Percentiles rank a stretch among this genome's conserved stretches.
phyloP scores from a whole-genome alignment of 2,329 filamentous ascomycete genomes.

The Pseudogymnoascus destructans region DNA sequence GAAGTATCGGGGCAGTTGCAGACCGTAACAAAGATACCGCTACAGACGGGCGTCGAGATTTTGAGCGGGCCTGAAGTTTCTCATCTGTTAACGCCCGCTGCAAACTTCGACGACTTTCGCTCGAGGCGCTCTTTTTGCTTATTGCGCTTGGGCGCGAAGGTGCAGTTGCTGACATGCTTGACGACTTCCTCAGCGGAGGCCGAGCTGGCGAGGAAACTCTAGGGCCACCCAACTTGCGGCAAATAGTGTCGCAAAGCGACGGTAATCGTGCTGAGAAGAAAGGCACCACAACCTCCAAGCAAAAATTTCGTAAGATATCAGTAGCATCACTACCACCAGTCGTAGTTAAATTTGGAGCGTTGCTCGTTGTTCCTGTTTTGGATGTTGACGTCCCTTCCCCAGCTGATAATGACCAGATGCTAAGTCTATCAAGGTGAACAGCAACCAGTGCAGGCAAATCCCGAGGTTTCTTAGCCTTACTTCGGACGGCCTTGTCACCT shows the following conservation, averaged over 20 bases:
- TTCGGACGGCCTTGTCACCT: constrained; percentile 17
- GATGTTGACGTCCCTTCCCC: constrained; percentile 10
- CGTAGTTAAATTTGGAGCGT: not conserved
- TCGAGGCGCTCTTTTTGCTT: constrained; percentile 34
- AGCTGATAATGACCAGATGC: constrained; percentile 57
- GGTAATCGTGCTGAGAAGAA: constrained; percentile 72
- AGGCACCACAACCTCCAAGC: constrained; percentile 65
- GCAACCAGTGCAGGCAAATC: constrained; percentile 56
- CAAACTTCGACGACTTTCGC: constrained; percentile 38
- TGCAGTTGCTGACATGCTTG: constrained; percentile 27
- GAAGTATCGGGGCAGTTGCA: constrained; percentile 47
- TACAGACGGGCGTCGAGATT: constrained; percentile 43
- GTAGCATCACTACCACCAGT: constrained; percentile 15
- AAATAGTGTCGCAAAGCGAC: constrained; percentile 54
- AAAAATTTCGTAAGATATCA: constrained; percentile 63
- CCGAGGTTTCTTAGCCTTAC: constrained; percentile 31
- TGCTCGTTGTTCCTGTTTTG: constrained; percentile 12
- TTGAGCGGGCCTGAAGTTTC: constrained; percentile 35
- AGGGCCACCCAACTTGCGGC: constrained; percentile 64
- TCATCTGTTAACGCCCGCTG: constrained; percentile 51
- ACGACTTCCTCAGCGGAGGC: constrained; percentile 34
- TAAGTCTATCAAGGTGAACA: constrained; percentile 62
- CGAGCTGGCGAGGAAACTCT: constrained; percentile 44
- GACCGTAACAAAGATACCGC: constrained; percentile 54
- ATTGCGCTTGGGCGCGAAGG: constrained; percentile 40